Conservation (phyloP, 2,329 filamentous ascomycete species). For the Aspergillus costaricaensis region DNA sequence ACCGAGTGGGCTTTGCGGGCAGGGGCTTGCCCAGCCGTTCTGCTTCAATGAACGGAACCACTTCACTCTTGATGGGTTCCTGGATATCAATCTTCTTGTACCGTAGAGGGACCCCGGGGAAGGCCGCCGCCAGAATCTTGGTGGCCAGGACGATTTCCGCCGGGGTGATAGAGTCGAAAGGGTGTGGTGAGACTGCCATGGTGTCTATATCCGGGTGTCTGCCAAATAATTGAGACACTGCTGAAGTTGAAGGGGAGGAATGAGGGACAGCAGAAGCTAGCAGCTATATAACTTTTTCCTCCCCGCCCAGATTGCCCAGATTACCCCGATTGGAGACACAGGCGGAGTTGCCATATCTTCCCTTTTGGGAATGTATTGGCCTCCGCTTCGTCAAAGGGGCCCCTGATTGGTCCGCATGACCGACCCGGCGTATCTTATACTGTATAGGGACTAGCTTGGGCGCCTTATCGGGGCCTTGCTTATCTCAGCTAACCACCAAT, state of each 20-base stretch:
- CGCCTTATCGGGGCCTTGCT: not conserved
- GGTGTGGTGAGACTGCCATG: slow-evolving; percentile 32
- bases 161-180: slow-evolving; percentile 44
- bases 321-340: no score
- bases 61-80: slow-evolving; percentile 63
- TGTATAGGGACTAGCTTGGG: not conserved
- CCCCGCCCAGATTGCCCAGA: no score
- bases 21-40: slow-evolving; percentile 57
- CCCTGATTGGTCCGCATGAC: slow-evolving; percentile 11
- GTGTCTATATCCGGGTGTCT: not conserved
- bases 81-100: slow-evolving; percentile 70
- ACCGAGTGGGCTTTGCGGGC: slow-evolving; percentile 53
- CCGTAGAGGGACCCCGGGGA: slow-evolving; percentile 40
- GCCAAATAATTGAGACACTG: not conserved
- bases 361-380: no score
- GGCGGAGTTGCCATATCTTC: no score
- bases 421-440: slow-evolving; percentile 19
- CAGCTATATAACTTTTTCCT: no score
- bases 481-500: not conserved
- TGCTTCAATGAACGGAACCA: slow-evolving; percentile 63
- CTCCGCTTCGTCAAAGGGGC: not conserved
- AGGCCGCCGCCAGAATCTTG: slow-evolving; percentile 39
- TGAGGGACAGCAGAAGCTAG: not conserved
- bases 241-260: not conserved
- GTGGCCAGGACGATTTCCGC: slow-evolving; percentile 44